Evolutionary conservation across 129 eudicot species (phyloP), one percentile per base, ranked within the genome.

Genomic region (Helianthus tuberosus): DNA sequence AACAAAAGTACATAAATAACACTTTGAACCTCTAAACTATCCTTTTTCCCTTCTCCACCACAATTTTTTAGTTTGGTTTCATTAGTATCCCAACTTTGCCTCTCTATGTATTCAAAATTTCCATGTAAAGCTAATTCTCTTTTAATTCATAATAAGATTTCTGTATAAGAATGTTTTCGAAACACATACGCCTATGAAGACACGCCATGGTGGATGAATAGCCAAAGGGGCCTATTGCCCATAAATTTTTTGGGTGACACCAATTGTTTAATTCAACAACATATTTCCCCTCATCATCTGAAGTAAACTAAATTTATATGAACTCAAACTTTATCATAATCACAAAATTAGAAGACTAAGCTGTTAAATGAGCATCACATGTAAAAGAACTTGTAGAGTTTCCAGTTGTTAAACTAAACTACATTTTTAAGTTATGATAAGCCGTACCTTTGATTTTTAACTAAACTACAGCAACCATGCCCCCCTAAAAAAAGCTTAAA

Each of bases 221-320:
- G 71, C 99, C 99, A 72, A 94, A 94, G 6, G 99, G 97, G 80
- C 91, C 99, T 11, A 94, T 94, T 16, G 99, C 89, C 99, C 99
- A 94, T 66, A 97, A 88, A 79, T 91, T 94, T 75, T 82, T 94
- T 9, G 99, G 66, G 91, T 80, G 63, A 94, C 85, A 2, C 99
- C 97, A 49, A 94, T 49, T 8, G 97, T 94, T 62, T 94, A 97
- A 74, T 91, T 85, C 58, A 94, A 80, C 23, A 20, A 20, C 23
- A 20, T 20, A 20, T 0, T 20, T 71, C 97, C 99, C 84, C 88
- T 96, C 63, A 88, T 87, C 66, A 94, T 89, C 98, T 90, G 83
- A 75, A 51, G 44, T 54, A 60, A 78, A 73, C 29, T 1, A 11
- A 6, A 13, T 17, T 41, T 23, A 20, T 3, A 47, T 27, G n/a